A percentile compares a stretch with the other conserved stretches of the same genome.
Conservation (phyloP, 2,329 filamentous ascomycete genomes). For the Exophiala viscosa region DNA sequence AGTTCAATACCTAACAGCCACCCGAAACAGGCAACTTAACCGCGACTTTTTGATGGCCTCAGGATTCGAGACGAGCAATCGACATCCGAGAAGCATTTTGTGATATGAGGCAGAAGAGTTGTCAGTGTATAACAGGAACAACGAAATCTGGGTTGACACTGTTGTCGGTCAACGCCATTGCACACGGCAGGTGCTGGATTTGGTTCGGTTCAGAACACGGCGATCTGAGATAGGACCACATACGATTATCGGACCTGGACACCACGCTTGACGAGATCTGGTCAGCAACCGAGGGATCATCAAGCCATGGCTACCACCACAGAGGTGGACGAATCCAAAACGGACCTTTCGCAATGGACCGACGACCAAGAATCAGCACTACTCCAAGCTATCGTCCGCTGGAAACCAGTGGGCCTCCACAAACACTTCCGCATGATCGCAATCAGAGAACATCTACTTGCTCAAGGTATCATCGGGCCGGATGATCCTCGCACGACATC, state of each 20-base stretch:
- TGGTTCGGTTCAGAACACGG: too few species aligned
- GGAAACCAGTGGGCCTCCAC: conserved; percentile 96
- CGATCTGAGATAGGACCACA: too few species aligned
- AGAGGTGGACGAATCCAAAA: not conserved
- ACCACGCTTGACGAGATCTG: too few species aligned
- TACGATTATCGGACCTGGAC: too few species aligned
- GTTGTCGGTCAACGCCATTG: too few species aligned
- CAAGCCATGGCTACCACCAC: not conserved
- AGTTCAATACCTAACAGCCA: not conserved
- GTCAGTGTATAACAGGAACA: too few species aligned
- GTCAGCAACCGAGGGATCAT: too few species aligned
- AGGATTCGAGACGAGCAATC: too few species aligned
- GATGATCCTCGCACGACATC: conserved; percentile 62
- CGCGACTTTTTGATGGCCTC: not conserved
- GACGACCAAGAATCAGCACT: conserved; percentile 91
- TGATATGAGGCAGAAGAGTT: too few species aligned
- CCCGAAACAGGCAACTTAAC: conserved; percentile 1
- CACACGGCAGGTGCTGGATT: too few species aligned
- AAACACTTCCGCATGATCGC: conserved; percentile 91
- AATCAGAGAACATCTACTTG: conserved; percentile 73
- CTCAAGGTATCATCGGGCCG: conserved; percentile 72
- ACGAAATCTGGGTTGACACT: too few species aligned
- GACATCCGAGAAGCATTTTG: too few species aligned
- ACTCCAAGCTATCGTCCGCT: conserved; percentile 86
- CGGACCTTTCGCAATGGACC: conserved; percentile 63